Evolutionary conservation across 78 protist genomes (phyloP).

Genomic region (Cavenderia fasciculata): DNA sequence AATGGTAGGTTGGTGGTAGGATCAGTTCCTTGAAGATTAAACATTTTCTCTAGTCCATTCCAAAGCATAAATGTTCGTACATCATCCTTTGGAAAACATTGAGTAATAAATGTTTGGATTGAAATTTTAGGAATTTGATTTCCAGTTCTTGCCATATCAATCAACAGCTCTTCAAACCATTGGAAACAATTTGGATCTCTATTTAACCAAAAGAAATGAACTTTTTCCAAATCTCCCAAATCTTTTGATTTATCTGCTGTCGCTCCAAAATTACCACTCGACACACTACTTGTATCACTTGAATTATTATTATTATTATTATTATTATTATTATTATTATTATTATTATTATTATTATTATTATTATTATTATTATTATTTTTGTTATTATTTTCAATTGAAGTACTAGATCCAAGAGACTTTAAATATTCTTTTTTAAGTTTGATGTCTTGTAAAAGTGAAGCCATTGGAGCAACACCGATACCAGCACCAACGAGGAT

Average conservation of each 20-base stretch:
- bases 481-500: constrained; percentile 91
- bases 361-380: neutral
- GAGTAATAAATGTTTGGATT: constrained; percentile 18
- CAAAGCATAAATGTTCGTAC: constrained; percentile 24
- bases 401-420: neutral
- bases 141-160: constrained; percentile 24
- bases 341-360: neutral
- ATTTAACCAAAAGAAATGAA: constrained; percentile 84
- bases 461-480: constrained; percentile 74
- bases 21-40: constrained; percentile 36
- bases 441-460: constrained; percentile 31
- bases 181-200: constrained; percentile 75
- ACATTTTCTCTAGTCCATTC: constrained; percentile 41
- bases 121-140: constrained; percentile 23
- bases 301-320: neutral
- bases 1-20: constrained; percentile 56
- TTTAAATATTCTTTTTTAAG: constrained; percentile 9
- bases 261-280: neutral
- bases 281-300: neutral
- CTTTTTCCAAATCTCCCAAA: constrained; percentile 50
- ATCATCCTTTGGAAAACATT: constrained; percentile 42
- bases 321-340: neutral
- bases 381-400: neutral
- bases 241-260: neutral
- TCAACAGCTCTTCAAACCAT: constrained; percentile 79